These are phyloP conservation scores for Tricholoma sp. DNA, from an alignment of 768 basidiomycete species.

Conservation along the genomic window DNA sequence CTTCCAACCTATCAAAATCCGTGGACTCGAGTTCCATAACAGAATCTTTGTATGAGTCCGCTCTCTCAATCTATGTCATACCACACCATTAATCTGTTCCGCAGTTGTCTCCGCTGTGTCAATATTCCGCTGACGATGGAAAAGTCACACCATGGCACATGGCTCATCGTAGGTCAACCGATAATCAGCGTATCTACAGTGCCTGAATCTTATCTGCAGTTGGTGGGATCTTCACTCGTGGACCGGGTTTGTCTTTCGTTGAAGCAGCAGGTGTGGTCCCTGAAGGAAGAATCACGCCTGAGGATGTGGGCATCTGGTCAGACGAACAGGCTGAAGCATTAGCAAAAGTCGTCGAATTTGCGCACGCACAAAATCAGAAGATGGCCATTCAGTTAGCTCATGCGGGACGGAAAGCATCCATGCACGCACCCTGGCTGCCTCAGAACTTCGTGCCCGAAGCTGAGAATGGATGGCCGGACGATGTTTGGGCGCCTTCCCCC, in stretches of 20 bases:
- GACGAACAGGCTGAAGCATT: slow-evolving; percentile 48
- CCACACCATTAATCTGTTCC: not conserved
- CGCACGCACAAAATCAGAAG: slow-evolving; percentile 65
- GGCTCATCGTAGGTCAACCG: slow-evolving; percentile 49
- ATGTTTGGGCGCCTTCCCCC: slow-evolving; percentile 55
- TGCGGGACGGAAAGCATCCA: slow-evolving; percentile 72
- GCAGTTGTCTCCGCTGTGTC: slow-evolving; percentile 50
- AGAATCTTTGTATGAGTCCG: slow-evolving; percentile 42
- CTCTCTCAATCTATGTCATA: not conserved
- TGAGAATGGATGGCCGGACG: slow-evolving; percentile 46
- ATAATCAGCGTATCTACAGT: slow-evolving; percentile 15
- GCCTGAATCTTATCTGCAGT: slow-evolving; percentile 26
- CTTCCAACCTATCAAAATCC: slow-evolving; percentile 53
- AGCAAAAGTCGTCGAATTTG: slow-evolving; percentile 58
- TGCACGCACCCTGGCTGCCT: slow-evolving; percentile 55
- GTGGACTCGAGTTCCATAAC: slow-evolving; percentile 49
- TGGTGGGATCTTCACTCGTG: slow-evolving; percentile 47
- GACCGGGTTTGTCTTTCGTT: slow-evolving; percentile 52
- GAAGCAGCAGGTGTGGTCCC: slow-evolving; percentile 65
- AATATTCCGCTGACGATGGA: slow-evolving; percentile 56
- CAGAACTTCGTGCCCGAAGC: slow-evolving; percentile 29
- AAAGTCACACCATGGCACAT: slow-evolving; percentile 50
- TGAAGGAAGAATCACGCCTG: slow-evolving; percentile 61
- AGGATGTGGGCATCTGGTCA: slow-evolving; percentile 61
- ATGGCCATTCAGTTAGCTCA: slow-evolving; percentile 75